phyloP scores from a whole-genome alignment of 768 basidiomycete genomes.

The Hypsizygus marmoreus region DNA sequence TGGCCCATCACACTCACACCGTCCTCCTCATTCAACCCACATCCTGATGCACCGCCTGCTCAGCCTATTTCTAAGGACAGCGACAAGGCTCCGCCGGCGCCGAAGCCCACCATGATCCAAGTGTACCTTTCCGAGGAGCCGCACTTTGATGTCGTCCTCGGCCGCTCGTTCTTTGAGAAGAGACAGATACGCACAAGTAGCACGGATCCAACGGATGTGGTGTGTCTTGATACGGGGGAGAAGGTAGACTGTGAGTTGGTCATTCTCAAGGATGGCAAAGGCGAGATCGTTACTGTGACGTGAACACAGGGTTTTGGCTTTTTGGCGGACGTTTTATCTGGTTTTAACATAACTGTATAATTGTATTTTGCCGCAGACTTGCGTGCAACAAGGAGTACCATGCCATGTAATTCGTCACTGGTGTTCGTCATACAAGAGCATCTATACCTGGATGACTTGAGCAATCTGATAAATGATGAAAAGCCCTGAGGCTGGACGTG shows the following conservation, averaged over 20 bases:
- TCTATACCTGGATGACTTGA: no score
- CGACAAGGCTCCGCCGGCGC: slow-evolving; percentile 19
- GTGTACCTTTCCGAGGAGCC: slow-evolving; percentile 94
- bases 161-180: slow-evolving; percentile 81
- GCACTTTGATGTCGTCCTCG: slow-evolving; percentile 94
- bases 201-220: slow-evolving; percentile 85
- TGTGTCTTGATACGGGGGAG: slow-evolving; percentile 91
- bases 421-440: not conserved
- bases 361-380: no score
- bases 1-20: slow-evolving; percentile 80
- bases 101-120: slow-evolving; percentile 47
- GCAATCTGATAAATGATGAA: no score
- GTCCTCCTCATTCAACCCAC: slow-evolving; percentile 35
- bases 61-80: no score
- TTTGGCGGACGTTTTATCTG: not conserved
- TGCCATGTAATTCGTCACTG: no score
- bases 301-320: slow-evolving; percentile 29
- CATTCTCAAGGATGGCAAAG: slow-evolving; percentile 87
- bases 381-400: no score
- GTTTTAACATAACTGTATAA: not conserved
- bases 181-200: slow-evolving; percentile 81
- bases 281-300: slow-evolving; percentile 89
- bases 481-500: no score
- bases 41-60: slow-evolving; percentile 28
- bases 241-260: slow-evolving; percentile 91